Evolutionary conservation across 768 basidiomycete genomes (phyloP), one percentile per base, ranked within the genome.

Genomic region (Russula ochroleuca): DNA sequence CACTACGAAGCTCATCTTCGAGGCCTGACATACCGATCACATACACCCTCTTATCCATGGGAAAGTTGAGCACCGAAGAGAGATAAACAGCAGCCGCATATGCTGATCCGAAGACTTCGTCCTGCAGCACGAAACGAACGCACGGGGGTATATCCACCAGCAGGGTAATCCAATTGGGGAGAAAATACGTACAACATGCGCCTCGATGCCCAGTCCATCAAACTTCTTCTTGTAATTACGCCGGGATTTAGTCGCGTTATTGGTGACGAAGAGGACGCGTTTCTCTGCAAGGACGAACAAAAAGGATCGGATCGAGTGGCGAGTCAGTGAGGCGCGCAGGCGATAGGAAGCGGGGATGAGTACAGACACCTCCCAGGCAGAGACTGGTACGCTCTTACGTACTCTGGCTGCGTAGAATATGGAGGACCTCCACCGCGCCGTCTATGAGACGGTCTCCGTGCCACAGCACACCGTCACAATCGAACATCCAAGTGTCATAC

Each of bases 391-490:
- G 25, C 49, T 35, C 47, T 65, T 57, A 72, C 90, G 70, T 75
- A 91, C 93, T 87, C 73, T 80, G 80, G 63, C 79, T 78, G 65
- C 94, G 83, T 68, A 97, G 77, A 63, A 87, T 76, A 53, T 80
- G 76, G 67, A 98, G 79, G 21, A 92, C 91, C 50, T 93, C 83
- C 47, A 83, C 75, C 2, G 85, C 88, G 10, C 92, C 92, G 17
- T 92, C 87, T 69, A 95, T 83, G 35, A 90, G 77, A 53, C 80
- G 78, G 74, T 90, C 88, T 17, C 90, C 94, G 61, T 86, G 85
- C 92, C 95, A 98, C 38, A 98, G 79, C 23, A 98, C 95, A 15
- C 94, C 95, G 72, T 98, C 94, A 72, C 95, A 98, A 75, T 98
- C 94, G 67, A 97, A 91, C 75, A 98, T 81, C 86, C 94, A 96